Percentiles rank a stretch among this genome's conserved stretches.
phyloP scores from a whole-genome alignment of 1,284 basidiomycete species.

The Moniliella sp. region DNA sequence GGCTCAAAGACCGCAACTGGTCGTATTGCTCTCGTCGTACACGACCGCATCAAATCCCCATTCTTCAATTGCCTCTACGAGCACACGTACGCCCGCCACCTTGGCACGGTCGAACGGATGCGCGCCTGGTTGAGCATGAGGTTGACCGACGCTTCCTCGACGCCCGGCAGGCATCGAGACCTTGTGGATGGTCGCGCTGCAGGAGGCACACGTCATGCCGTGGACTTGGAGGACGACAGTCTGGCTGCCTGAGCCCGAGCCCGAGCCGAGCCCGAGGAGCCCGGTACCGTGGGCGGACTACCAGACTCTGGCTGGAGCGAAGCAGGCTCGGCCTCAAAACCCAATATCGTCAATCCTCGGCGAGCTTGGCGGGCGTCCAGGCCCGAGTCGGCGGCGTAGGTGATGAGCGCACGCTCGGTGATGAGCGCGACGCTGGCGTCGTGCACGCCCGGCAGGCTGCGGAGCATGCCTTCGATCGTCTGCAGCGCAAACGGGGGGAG shows the following conservation, averaged over 20 bases:
- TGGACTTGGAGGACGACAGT: slow-evolving; percentile 55
- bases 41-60: slow-evolving; percentile 75
- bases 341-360: slow-evolving; percentile 77
- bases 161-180: slow-evolving; percentile 45
- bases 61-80: slow-evolving; percentile 41
- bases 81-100: slow-evolving; percentile 11
- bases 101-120: slow-evolving; percentile 14
- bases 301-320: background rate
- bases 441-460: slow-evolving; percentile 58
- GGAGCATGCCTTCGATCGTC: slow-evolving; percentile 79
- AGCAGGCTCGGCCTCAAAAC: slow-evolving; percentile 64
- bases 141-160: slow-evolving; percentile 34
- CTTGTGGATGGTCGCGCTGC: slow-evolving; percentile 56
- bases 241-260: slow-evolving; percentile 44
- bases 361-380: slow-evolving; percentile 54
- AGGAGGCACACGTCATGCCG: slow-evolving; percentile 71
- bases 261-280: too few relatives aligned
- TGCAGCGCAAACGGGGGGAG: slow-evolving; percentile 3
- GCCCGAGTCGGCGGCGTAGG: slow-evolving; percentile 55
- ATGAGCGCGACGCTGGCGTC: slow-evolving; percentile 81
- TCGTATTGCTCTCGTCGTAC: slow-evolving; percentile 54
- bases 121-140: slow-evolving; percentile 18
- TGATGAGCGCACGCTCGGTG: slow-evolving; percentile 71
- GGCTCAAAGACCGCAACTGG: slow-evolving; percentile 74
- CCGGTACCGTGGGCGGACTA: slow-evolving; percentile 32